These are phyloP conservation scores for Aureobasidium sp. DNA, from an alignment of 2,329 filamentous ascomycete genomes.

Conservation along the genomic window DNA sequence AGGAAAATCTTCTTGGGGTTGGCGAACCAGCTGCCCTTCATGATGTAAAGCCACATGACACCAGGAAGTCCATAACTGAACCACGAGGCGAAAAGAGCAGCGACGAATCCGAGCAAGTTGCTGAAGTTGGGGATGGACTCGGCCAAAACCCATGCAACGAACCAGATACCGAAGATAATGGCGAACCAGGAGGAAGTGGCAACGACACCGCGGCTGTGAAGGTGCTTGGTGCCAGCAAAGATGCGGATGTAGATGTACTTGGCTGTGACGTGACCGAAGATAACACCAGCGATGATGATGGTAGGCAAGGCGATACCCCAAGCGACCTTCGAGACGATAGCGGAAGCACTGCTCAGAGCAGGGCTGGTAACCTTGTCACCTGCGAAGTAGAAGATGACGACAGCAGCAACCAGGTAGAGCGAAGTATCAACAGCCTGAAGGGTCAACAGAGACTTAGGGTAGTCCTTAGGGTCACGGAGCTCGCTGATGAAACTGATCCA, in stretches of 20 bases:
- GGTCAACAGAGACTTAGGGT: constrained; percentile 55
- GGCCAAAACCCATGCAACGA: constrained; percentile 60
- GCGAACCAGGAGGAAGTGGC: constrained; percentile 52
- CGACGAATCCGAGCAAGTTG: constrained; percentile 33
- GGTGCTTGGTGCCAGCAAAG: constrained; percentile 52
- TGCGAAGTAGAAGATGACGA: constrained; percentile 60
- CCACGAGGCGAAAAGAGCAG: constrained; percentile 57
- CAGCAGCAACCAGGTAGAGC: constrained; percentile 59
- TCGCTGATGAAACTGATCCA: constrained; percentile 63
- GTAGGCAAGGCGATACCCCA: constrained; percentile 65
- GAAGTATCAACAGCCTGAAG: constrained; percentile 54
- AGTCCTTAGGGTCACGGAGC: constrained; percentile 55
- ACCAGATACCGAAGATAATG: constrained; percentile 52
- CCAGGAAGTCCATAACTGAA: constrained; percentile 36
- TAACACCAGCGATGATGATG: constrained; percentile 64
- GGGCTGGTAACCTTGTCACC: constrained; percentile 56
- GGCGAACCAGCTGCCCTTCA: constrained; percentile 37
- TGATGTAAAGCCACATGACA: constrained; percentile 35
- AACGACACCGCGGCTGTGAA: constrained; percentile 29
- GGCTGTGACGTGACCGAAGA: constrained; percentile 58
- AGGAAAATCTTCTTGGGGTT: constrained; percentile 36
- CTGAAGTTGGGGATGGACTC: constrained; percentile 31
- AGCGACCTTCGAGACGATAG: constrained; percentile 53
- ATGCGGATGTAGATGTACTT: constrained; percentile 61
- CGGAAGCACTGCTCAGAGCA: constrained; percentile 55